These are phyloP conservation scores for Agarophyton chilense DNA, from an alignment of 23 red algal genomes.

Conservation along the genomic window DNA sequence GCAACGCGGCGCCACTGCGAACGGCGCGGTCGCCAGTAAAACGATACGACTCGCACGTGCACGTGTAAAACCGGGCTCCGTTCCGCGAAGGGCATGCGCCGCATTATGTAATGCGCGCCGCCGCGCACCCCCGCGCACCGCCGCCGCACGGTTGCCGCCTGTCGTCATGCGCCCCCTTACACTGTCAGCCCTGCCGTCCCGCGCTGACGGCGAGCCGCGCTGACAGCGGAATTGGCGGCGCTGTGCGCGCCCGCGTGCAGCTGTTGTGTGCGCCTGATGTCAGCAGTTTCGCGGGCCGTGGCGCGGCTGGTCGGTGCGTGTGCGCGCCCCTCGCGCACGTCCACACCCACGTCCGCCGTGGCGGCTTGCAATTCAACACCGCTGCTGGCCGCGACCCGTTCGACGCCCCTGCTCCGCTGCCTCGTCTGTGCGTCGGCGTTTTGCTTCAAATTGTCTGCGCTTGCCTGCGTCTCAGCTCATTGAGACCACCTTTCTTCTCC, in stretches of 20 bases:
- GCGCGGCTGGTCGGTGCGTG: too few relatives aligned
- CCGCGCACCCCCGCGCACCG: not conserved
- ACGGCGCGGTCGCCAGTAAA: too few relatives aligned
- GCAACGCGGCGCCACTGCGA: too few relatives aligned
- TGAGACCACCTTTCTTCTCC: not conserved
- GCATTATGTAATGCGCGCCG: conserved; percentile 17
- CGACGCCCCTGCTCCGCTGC: not conserved
- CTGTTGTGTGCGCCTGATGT: not conserved
- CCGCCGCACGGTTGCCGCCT: not conserved
- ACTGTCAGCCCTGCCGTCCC: not conserved
- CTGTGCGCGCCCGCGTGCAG: not conserved
- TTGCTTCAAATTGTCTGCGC: conserved; percentile 10
- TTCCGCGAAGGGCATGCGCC: not conserved
- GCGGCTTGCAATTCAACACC: not conserved
- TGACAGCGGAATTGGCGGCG: not conserved
- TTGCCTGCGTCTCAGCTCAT: not conserved
- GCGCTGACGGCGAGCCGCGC: not conserved
- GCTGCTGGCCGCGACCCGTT: not conserved
- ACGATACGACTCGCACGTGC: too few relatives aligned
- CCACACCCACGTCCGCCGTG: too few relatives aligned
- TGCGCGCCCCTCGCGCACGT: too few relatives aligned
- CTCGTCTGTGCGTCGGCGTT: not conserved
- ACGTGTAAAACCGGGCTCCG: too few relatives aligned
- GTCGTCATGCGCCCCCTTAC: not conserved
- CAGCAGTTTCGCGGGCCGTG: not conserved